phyloP scores from a whole-genome alignment of 164 flowering plant genomes.

The Taxillus chinensis region DNA sequence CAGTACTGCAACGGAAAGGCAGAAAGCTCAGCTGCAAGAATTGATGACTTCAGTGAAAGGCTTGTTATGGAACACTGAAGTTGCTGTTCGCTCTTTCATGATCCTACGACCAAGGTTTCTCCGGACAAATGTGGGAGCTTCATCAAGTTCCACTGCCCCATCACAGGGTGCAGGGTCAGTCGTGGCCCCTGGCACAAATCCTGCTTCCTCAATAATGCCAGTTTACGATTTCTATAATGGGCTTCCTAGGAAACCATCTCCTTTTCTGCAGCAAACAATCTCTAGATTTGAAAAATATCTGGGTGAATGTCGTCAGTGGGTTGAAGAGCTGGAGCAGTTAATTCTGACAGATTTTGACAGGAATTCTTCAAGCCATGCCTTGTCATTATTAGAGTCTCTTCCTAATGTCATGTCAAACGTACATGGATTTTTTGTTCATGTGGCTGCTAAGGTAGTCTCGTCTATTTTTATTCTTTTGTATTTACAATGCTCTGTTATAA shows the following conservation, averaged over 20 bases:
- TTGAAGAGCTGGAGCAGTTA: slow-evolving; percentile 92
- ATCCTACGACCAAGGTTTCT: slow-evolving; percentile 75
- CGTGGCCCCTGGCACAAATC: slow-evolving; percentile 25
- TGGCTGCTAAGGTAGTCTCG: slow-evolving; percentile 71
- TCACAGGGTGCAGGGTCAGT: slow-evolving; percentile 51
- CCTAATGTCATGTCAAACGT: slow-evolving; percentile 91
- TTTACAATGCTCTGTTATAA: background rate
- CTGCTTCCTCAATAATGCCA: slow-evolving; percentile 44
- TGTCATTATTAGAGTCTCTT: slow-evolving; percentile 68
- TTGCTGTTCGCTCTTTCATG: slow-evolving; percentile 88
- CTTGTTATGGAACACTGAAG: slow-evolving; percentile 75
- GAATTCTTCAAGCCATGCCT: slow-evolving; percentile 27
- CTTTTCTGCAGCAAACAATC: slow-evolving; percentile 70
- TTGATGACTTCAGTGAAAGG: slow-evolving; percentile 68
- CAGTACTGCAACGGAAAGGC: slow-evolving; percentile 66
- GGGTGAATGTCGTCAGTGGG: slow-evolving; percentile 79
- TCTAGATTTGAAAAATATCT: slow-evolving; percentile 77
- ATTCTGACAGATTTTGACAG: slow-evolving; percentile 48
- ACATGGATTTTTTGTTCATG: slow-evolving; percentile 93
- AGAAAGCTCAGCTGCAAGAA: slow-evolving; percentile 59
- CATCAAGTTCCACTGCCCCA: slow-evolving; percentile 31
- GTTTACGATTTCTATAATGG: slow-evolving; percentile 85
- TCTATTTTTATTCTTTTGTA: background rate
- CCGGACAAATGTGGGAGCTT: slow-evolving; percentile 38
- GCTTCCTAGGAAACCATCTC: slow-evolving; percentile 81